phyloP scores from a whole-genome alignment of 2,329 filamentous ascomycete genomes.

The Apiospora phragmitis region DNA sequence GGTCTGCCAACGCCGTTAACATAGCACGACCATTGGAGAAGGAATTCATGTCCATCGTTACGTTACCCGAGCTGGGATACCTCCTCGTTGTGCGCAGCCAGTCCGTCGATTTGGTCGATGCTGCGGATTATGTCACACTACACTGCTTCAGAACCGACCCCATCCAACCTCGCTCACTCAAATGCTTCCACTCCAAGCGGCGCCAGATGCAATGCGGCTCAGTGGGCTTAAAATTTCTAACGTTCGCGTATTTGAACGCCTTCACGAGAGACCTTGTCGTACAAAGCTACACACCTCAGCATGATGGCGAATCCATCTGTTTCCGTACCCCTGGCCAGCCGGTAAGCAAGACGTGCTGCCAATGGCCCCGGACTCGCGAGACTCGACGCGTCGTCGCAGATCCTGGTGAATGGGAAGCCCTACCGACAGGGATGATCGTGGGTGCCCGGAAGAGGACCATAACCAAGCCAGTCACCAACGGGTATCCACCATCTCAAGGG shows the following conservation, averaged over 20 bases:
- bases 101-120: conserved; percentile 62
- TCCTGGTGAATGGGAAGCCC: conserved; percentile 65
- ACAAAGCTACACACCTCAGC: conserved; percentile 59
- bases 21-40: conserved; percentile 38
- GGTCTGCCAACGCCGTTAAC: conserved; percentile 51
- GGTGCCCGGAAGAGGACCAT: conserved; percentile 56
- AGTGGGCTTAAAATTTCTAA: conserved; percentile 61
- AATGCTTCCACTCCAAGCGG: conserved; percentile 56
- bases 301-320: conserved; percentile 57
- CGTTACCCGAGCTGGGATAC: conserved; percentile 56
- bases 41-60: conserved; percentile 58
- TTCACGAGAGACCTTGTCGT: conserved; percentile 64
- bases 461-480: conserved; percentile 23
- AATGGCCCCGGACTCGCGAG: conserved; percentile 54
- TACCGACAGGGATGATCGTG: conserved; percentile 60
- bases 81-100: conserved; percentile 61
- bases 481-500: conserved; percentile 20
- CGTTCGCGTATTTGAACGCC: conserved; percentile 61
- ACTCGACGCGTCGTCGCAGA: conserved; percentile 55
- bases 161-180: conserved; percentile 60
- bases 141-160: conserved; percentile 61
- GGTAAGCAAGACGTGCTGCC: conserved; percentile 45
- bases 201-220: conserved; percentile 54
- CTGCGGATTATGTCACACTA: conserved; percentile 55
- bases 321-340: conserved; percentile 47